These are phyloP conservation scores for Zopfochytrium polystomum DNA, from an alignment of 371 early-diverging fungal species.

Conservation along the genomic window DNA sequence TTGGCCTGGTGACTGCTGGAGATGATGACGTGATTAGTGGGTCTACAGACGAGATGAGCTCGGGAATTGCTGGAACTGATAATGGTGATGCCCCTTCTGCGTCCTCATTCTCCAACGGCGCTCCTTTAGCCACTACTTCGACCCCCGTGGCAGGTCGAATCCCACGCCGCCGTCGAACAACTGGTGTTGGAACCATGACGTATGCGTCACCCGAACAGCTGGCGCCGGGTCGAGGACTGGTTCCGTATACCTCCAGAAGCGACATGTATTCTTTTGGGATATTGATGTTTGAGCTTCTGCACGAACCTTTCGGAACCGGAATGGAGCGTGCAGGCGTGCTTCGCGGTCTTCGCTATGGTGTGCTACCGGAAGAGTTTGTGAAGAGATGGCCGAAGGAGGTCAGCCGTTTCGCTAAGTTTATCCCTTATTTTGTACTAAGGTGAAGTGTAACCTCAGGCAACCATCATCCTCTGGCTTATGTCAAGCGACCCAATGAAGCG, in stretches of 20 bases:
- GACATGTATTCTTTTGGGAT: constrained; percentile 70
- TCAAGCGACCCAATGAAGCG: constrained; percentile 64
- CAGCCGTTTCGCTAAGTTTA: not conserved
- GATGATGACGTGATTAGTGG: not conserved
- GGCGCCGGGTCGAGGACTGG: not conserved
- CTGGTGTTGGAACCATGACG: constrained; percentile 71
- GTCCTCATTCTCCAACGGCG: not conserved
- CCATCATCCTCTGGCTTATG: constrained; percentile 75
- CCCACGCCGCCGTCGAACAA: constrained; percentile 13
- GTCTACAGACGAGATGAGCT: not conserved
- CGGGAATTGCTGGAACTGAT: not conserved
- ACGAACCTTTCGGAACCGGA: constrained; percentile 63
- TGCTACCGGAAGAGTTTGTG: constrained; percentile 68
- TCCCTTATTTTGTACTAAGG: constrained; percentile 2
- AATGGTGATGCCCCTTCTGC: not conserved
- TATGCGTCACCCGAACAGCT: constrained; percentile 95
- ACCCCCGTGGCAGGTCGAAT: not conserved
- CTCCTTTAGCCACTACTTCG: constrained; percentile 4
- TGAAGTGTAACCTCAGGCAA: constrained; percentile 42
- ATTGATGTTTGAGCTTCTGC: constrained; percentile 76
- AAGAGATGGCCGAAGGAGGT: constrained; percentile 72
- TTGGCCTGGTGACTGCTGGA: constrained; percentile 66
- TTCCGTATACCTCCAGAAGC: constrained; percentile 46
- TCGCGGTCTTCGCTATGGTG: constrained; percentile 62
- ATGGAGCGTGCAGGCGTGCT: constrained; percentile 73